Evolutionary conservation across 192 early-diverging fungal genomes (phyloP).

Genomic region (Dissophora globulifera): DNA sequence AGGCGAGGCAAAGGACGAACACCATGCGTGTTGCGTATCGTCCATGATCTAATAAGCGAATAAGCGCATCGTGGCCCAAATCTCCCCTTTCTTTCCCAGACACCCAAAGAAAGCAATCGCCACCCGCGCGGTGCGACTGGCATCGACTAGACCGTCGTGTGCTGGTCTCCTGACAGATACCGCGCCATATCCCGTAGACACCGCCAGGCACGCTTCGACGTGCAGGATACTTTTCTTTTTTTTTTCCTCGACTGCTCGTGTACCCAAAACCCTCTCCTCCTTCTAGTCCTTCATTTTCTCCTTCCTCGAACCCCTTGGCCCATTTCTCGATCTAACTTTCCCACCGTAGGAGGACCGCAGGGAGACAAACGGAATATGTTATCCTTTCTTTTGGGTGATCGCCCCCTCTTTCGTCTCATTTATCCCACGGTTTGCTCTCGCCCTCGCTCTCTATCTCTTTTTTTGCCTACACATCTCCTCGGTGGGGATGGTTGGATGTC

Average conservation of each 20-base stretch:
- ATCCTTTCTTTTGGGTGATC: background rate
- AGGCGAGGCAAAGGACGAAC: too few species aligned
- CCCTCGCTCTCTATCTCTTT: background rate
- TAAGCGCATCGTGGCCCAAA: too few species aligned
- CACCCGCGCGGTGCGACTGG: too few species aligned
- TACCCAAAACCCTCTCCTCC: too few species aligned
- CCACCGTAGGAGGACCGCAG: slow-evolving; percentile 12
- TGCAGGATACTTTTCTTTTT: too few species aligned
- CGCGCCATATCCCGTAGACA: background rate
- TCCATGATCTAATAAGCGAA: background rate
- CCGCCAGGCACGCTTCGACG: too few species aligned
- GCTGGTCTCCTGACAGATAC: background rate
- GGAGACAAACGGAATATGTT: slow-evolving; percentile 8
- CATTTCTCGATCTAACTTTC: slow-evolving; percentile 14
- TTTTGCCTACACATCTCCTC: background rate
- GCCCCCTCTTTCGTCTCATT: slow-evolving; percentile 1
- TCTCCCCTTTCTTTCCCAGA: background rate
- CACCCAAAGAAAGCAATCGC: background rate
- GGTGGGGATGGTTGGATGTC: background rate
- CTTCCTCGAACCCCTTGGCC: slow-evolving; percentile 12
- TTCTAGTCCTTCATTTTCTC: background rate
- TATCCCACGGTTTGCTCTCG: slow-evolving; percentile 16
- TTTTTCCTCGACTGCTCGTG: too few species aligned
- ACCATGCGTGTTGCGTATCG: background rate
- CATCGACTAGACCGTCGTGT: too few species aligned